Evolutionary conservation across 495 filamentous ascomycete species (phyloP).

Genomic region (Terfezia boudieri): DNA sequence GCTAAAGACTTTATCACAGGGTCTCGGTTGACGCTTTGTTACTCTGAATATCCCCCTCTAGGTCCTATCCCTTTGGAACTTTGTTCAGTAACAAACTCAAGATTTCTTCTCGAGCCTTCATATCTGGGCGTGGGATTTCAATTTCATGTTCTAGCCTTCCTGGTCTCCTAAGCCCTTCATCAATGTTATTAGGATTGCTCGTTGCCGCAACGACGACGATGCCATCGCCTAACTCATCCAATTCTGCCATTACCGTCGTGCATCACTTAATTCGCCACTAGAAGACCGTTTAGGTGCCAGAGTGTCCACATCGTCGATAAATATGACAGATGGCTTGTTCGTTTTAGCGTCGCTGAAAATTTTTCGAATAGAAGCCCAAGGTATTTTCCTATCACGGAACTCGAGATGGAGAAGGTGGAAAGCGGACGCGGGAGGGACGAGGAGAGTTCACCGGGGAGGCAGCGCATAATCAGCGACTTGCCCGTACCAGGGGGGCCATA

Average conservation of each 20-base stretch:
- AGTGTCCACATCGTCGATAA: constrained; percentile 62
- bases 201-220: constrained; percentile 56
- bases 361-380: constrained; percentile 47
- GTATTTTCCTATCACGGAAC: constrained; percentile 43
- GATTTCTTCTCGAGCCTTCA: constrained; percentile 48
- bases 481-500: constrained; percentile 31
- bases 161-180: constrained; percentile 42
- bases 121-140: constrained; percentile 60
- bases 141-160: constrained; percentile 49
- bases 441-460: constrained; percentile 26
- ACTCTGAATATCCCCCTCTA: constrained; percentile 9
- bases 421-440: constrained; percentile 9
- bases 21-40: constrained; percentile 6
- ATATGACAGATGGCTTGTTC: constrained; percentile 55
- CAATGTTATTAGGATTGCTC: constrained; percentile 49
- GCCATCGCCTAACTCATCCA: constrained; percentile 27
- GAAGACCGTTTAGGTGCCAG: constrained; percentile 38
- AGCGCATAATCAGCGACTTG: constrained; percentile 37
- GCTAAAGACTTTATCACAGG: constrained; percentile 26
- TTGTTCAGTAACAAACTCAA: constrained; percentile 28
- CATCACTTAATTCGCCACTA: constrained; percentile 25
- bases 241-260: constrained; percentile 27
- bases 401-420: constrained; percentile 23
- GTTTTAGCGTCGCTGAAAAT: constrained; percentile 48
- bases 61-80: constrained; percentile 11